Evolutionary conservation across 78 protist species (phyloP).

Genomic region (Blattamonas nauphoetae): DNA sequence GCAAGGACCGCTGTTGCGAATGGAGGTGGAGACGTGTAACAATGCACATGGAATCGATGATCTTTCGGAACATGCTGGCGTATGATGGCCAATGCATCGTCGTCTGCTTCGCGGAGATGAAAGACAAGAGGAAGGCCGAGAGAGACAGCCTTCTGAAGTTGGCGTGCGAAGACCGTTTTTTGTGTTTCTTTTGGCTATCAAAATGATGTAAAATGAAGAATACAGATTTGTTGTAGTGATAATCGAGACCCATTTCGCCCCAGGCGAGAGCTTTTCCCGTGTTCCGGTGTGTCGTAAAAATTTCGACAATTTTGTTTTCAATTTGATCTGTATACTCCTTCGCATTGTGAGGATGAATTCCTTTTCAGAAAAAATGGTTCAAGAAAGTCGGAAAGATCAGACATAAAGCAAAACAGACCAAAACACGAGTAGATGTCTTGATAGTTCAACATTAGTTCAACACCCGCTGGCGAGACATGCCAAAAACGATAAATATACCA

Average conservation of each 20-base stretch:
- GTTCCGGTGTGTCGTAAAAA: not conserved
- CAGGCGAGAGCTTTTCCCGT: not conserved
- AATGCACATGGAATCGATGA: not conserved
- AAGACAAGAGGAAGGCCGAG: constrained; percentile 5
- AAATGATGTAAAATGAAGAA: not conserved
- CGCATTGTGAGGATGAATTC: constrained; percentile 17
- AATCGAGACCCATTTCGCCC: constrained; percentile 26
- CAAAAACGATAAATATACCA: not conserved
- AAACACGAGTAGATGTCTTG: not conserved
- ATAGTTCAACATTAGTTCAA: not conserved
- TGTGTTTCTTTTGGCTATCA: not conserved
- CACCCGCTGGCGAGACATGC: not conserved
- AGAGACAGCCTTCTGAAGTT: not conserved
- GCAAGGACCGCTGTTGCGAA: not conserved
- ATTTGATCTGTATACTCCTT: not conserved
- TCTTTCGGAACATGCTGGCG: constrained; percentile 1
- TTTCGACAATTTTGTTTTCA: constrained; percentile 3
- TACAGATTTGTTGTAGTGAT: constrained; percentile 6
- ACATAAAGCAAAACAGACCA: no score
- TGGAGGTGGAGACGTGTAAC: not conserved
- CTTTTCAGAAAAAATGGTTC: no score
- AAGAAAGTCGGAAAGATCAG: no score
- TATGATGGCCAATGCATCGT: not conserved
- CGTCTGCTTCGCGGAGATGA: constrained; percentile 17
- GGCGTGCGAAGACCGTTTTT: not conserved